Conservation (phyloP, 2,329 filamentous ascomycete genomes). For the Penicillium sp. region DNA sequence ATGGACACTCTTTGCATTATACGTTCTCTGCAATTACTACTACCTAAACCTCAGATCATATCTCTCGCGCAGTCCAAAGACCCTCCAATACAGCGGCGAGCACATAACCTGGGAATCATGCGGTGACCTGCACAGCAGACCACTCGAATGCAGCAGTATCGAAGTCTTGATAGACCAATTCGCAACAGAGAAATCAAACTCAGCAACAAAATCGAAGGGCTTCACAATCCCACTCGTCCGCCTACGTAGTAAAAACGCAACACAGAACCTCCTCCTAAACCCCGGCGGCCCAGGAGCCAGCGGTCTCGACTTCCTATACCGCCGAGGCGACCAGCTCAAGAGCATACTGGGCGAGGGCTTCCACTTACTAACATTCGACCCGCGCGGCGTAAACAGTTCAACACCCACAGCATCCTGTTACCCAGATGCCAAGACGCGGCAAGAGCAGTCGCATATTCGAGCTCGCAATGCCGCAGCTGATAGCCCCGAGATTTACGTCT, state of each 20-base stretch:
- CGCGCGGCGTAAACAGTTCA: conserved; percentile 46
- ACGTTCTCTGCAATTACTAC: neutral
- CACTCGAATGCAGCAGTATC: conserved; percentile 46
- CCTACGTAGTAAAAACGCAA: conserved; percentile 45
- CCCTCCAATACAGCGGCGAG: conserved; percentile 23
- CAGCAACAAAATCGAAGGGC: neutral
- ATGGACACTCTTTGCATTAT: neutral
- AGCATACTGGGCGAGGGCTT: conserved; percentile 45
- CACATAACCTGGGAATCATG: conserved; percentile 42
- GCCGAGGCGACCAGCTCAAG: conserved; percentile 37
- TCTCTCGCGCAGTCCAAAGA: no score
- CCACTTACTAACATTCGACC: conserved; percentile 50
- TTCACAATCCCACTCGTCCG: conserved; percentile 49
- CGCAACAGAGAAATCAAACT: conserved; percentile 34
- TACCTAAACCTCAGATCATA: neutral
- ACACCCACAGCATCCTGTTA: conserved; percentile 42
- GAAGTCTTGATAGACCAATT: conserved; percentile 51
- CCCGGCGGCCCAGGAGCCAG: conserved; percentile 51
- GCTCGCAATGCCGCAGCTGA: conserved; percentile 13
- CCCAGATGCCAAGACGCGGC: conserved; percentile 34
- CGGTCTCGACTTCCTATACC: conserved; percentile 40
- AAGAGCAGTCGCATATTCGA: conserved; percentile 29
- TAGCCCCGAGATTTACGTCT: conserved; percentile 40
- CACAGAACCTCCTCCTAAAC: conserved; percentile 47
- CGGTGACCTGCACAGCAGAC: conserved; percentile 36